A percentile compares a stretch with the other conserved stretches of the same genome.
These are phyloP conservation scores for Parachaetomium inaequale DNA, from an alignment of 495 filamentous ascomycete species.

Conservation along the genomic window DNA sequence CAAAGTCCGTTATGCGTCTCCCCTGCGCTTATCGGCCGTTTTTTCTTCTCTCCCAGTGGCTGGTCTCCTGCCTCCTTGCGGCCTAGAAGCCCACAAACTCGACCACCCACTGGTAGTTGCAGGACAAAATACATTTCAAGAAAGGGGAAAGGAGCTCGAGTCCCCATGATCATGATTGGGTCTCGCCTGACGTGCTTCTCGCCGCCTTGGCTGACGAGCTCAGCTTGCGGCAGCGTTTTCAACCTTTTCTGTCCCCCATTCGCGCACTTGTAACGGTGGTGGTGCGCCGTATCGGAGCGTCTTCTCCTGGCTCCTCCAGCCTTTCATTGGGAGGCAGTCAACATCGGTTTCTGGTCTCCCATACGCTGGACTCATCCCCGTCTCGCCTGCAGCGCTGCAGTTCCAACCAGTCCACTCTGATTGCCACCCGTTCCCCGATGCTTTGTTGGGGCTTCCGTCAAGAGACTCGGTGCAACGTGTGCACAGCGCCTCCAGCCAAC, in stretches of 20 bases:
- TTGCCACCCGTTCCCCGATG: not conserved
- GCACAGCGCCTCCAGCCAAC: conserved; percentile 26
- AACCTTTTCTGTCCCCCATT: not conserved
- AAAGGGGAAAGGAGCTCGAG: not conserved
- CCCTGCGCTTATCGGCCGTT: not conserved
- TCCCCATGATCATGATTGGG: not conserved
- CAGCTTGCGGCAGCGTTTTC: not conserved
- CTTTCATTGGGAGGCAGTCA: not conserved
- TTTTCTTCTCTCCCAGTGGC: not conserved
- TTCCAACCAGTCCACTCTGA: not conserved
- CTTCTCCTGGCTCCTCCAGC: not conserved
- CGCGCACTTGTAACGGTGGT: not conserved
- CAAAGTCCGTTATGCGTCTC: not conserved
- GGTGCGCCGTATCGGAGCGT: conserved; percentile 5
- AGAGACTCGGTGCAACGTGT: conserved; percentile 1
- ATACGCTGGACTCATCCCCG: not conserved
- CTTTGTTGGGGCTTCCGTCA: not conserved
- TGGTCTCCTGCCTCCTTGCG: not conserved
- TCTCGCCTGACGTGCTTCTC: not conserved
- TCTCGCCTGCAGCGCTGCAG: not conserved
- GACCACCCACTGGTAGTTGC: not conserved
- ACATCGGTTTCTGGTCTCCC: not conserved
- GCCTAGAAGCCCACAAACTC: not conserved
- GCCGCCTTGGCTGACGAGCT: not conserved
- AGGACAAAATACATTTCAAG: not conserved